A percentile compares a stretch with the other conserved stretches of the same genome.
These are phyloP conservation scores for Trapa incisa DNA, from an alignment of 345 rosid genomes.

Conservation along the genomic window DNA sequence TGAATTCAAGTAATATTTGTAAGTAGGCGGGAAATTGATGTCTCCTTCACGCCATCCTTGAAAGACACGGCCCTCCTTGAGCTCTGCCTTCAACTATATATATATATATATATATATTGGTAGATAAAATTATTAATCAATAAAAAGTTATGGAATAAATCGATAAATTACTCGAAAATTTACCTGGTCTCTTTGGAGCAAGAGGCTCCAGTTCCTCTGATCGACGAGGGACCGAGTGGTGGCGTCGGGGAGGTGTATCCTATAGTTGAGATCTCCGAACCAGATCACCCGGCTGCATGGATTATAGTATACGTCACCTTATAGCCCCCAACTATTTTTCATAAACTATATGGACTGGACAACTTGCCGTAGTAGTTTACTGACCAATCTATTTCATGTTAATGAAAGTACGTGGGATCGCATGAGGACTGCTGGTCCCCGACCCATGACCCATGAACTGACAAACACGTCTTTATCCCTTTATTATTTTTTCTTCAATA, in stretches of 20 bases:
- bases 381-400: neutral
- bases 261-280: conserved; percentile 18
- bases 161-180: too few species aligned
- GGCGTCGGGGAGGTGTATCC: conserved; percentile 12
- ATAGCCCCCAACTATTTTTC: neutral
- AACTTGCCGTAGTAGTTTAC: neutral
- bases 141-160: too few species aligned
- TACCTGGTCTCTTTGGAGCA: conserved; percentile 15
- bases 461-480: neutral
- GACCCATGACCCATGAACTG: neutral
- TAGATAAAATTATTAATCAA: too few species aligned
- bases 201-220: conserved; percentile 8
- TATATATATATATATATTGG: too few species aligned
- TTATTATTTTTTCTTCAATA: neutral
- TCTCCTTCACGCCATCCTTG: conserved; percentile 18
- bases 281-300: conserved; percentile 14
- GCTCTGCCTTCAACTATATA: conserved; percentile 16
- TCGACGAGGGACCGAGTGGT: conserved; percentile 11
- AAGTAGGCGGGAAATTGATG: conserved; percentile 15
- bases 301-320: neutral
- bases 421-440: neutral
- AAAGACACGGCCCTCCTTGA: conserved; percentile 16
- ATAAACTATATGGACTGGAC: neutral
- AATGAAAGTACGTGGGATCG: neutral
- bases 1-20: conserved; percentile 16